Percentiles rank a stretch among this genome's conserved stretches.
Evolutionary conservation across 345 rosid species (phyloP).

Genomic region (Eucalyptus erythrocorys): DNA sequence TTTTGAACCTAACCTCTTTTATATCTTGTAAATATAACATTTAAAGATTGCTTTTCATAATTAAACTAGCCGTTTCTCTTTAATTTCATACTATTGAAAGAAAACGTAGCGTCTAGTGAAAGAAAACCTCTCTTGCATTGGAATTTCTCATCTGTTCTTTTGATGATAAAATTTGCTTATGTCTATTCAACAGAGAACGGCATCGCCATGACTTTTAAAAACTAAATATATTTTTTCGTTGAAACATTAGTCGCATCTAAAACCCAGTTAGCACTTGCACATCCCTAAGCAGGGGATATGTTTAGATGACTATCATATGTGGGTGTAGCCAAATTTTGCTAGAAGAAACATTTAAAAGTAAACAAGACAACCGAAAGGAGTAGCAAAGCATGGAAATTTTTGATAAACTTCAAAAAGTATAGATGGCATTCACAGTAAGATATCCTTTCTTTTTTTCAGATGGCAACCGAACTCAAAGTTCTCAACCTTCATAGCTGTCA

Average conservation of each 20-base stretch:
- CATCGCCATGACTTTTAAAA: rapidly evolving
- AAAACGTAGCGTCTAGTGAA: neutral
- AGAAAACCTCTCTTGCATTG: neutral
- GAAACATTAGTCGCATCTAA: neutral
- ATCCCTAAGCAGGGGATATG: rapidly evolving
- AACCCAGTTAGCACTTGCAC: rapidly evolving
- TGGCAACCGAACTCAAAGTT: neutral
- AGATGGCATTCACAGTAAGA: rapidly evolving
- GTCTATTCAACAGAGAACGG: neutral
- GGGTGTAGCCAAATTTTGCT: neutral
- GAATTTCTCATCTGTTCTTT: neutral
- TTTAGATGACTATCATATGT: neutral
- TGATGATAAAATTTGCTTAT: neutral
- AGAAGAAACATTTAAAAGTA: neutral
- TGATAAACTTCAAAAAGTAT: rapidly evolving
- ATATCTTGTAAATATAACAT: neutral
- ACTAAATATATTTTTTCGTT: neutral
- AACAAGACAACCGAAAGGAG: neutral
- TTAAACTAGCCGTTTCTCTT: neutral
- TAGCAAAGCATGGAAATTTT: neutral
- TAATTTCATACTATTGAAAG: neutral
- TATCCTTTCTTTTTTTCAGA: neutral
- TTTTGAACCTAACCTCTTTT: neutral
- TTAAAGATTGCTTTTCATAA: neutral
- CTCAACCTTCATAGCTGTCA: rapidly evolving